A percentile compares a stretch with the other conserved stretches of the same genome.
Conservation (phyloP, 2,329 filamentous ascomycete genomes). For the Fonsecaea nubica region DNA sequence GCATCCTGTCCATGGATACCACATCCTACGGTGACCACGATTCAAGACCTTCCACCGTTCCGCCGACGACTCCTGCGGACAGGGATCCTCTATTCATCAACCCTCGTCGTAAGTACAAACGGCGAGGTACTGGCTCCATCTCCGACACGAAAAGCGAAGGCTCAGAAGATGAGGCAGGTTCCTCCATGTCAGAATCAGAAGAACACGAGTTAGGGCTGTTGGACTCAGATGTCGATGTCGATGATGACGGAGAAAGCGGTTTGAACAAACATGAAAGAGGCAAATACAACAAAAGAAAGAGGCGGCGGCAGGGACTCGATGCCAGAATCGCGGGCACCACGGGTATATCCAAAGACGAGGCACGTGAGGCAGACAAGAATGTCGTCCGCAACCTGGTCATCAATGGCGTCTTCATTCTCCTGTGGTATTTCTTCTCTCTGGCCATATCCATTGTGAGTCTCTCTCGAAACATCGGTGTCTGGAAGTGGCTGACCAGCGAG, state of each 20-base stretch:
- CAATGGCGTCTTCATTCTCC: constrained; percentile 79
- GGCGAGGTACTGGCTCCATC: constrained; percentile 38
- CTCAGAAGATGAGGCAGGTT: constrained; percentile 42
- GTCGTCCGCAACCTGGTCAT: constrained; percentile 72
- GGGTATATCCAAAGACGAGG: constrained; percentile 68
- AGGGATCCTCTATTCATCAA: constrained; percentile 33
- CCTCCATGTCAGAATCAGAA: constrained; percentile 54
- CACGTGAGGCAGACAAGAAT: constrained; percentile 75
- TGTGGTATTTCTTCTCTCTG: constrained; percentile 93
- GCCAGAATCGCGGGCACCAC: constrained; percentile 67
- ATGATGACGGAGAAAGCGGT: constrained; percentile 89
- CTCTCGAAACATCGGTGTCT: constrained; percentile 33
- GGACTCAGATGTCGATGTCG: constrained; percentile 75
- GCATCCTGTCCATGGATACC: constrained; percentile 34
- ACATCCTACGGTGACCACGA: constrained; percentile 32
- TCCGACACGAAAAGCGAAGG: constrained; percentile 32
- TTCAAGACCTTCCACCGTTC: constrained; percentile 24
- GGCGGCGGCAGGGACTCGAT: constrained; percentile 71
- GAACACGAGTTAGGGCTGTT: constrained; percentile 65
- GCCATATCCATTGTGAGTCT: constrained; percentile 83
- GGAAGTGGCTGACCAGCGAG: constrained; percentile 29
- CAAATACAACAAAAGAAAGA: constrained; percentile 70
- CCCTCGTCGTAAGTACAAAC: constrained; percentile 39
- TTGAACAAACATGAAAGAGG: constrained; percentile 75
- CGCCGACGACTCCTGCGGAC: constrained; percentile 21